Base-by-base conservation (phyloP, 129 eudicot genomes). In the Tagetes erecta region DNA sequence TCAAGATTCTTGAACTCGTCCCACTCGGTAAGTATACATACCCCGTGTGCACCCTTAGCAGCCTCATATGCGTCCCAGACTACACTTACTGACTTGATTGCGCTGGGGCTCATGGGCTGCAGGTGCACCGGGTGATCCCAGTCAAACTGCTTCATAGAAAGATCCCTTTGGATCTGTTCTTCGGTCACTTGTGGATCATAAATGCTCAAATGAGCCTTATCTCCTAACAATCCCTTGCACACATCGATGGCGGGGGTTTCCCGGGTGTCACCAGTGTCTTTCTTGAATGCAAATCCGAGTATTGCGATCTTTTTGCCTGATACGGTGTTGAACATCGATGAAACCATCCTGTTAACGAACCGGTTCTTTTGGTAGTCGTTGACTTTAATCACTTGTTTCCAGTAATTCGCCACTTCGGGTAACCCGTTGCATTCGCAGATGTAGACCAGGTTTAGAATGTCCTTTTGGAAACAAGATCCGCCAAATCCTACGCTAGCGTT, bases 281-380 rank as follows among this genome's bases (percentile, higher is more conserved):
- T 20, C 27, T 20, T 20, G 27, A 20, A 20, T 20, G 27, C 27
- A 20, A 90, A 90, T 13, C 96, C 92, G 11, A 87, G 82, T 45
- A 91, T 74, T 33, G 94, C 94, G 49, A 91, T 67, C 76, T 91
- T 91, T 83, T 91, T 91, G 86, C 80, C 76, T n/a, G 97, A 80
- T 60, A 91, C 94, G 0, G 97, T 83, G 91, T 91, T 91, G 82
- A 91, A 91, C 97, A 91, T 91, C 5, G 97, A 91, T n/a, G 97
- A 80, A 27, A 91, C 97, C 38, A 91, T 67, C 53, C 97, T 91
- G 97, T 91, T 91, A 12, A 91, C 97, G 71, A 91, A 91, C 8
- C 94, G 97, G 68, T 78, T 83, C 82, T 91, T 91, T 65, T 91
- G 97, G 70, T 91, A 91, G 84, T 91, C 97, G 11, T 91, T 91